Percentiles rank a stretch among this genome's conserved stretches.
These are phyloP conservation scores for Heliosperma pusillum DNA, from an alignment of 148 eudicot genomes.

Conservation along the genomic window DNA sequence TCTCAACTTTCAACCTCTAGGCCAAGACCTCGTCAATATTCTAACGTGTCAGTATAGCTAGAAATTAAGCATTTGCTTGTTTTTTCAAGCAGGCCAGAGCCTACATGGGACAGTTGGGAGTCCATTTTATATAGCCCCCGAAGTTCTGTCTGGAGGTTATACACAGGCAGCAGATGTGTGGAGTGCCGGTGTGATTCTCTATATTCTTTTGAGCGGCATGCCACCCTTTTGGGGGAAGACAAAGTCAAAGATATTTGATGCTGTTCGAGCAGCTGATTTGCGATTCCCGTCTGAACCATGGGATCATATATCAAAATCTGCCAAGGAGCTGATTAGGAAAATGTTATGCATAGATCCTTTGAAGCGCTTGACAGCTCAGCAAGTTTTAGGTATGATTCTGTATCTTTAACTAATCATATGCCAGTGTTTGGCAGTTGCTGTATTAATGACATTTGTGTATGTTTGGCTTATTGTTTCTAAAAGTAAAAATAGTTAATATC, in stretches of 20 bases:
- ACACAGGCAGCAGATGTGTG: slow-evolving; percentile 84
- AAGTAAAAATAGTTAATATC: background rate
- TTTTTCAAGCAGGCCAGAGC: slow-evolving; percentile 57
- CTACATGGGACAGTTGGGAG: slow-evolving; percentile 86
- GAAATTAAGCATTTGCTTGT: slow-evolving; percentile 26
- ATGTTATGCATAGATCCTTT: slow-evolving; percentile 77
- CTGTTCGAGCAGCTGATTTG: slow-evolving; percentile 80
- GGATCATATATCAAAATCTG: slow-evolving; percentile 58
- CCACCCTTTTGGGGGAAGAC: slow-evolving; percentile 96
- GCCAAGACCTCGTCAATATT: background rate
- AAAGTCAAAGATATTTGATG: slow-evolving; percentile 70
- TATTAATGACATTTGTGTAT: background rate
- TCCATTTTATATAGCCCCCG: slow-evolving; percentile 94
- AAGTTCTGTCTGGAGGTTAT: slow-evolving; percentile 81
- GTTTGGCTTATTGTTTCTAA: background rate
- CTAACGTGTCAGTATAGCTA: background rate
- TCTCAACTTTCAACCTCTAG: no score
- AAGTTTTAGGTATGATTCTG: slow-evolving; percentile 62
- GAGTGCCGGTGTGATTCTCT: slow-evolving; percentile 94
- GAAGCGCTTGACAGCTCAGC: slow-evolving; percentile 61
- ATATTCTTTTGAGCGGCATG: slow-evolving; percentile 82
- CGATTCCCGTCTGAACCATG: slow-evolving; percentile 68
- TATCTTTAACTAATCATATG: background rate
- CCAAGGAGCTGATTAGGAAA: slow-evolving; percentile 63
- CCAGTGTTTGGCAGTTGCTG: no score